Base-by-base conservation (phyloP, 805 yeast species). In the Wickerhamomyces mucosus region DNA sequence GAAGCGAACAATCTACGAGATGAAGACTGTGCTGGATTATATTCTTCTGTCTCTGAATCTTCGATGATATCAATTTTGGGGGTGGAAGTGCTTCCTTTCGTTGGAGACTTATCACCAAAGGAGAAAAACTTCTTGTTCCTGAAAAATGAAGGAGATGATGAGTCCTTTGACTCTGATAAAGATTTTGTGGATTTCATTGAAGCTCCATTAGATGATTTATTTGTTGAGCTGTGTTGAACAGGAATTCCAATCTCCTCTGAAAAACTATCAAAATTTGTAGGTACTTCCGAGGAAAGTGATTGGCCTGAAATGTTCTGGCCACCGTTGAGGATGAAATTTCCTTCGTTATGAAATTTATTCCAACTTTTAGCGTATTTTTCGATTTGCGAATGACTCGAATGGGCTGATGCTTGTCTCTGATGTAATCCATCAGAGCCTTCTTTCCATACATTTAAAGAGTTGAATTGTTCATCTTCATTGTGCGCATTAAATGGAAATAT, bases 111-210 rank as follows among this genome's bases (percentile, higher is more conserved):
- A 7, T 30, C 29, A 9, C 67, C 65, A 42, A 62, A 56, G 26
- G 55, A 48, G 39, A 59, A 58, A 15, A 62, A 42, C 26, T 48
- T 52, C 31, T 48, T 51, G 29, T 46, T 53, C 28, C 55, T 55
- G 43, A 62, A 53, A 26, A 61, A 56, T 7, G 62, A 56, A 7
- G 65, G 63, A 4, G 66, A 57, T 3, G 53, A 34, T n/a, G 46
- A 40, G 11, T 21, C 28, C 37, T 18, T 28, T 15, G 38, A 36
- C 2, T 49, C 48, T 8, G 32, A 7, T 2, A 40, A 32, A 5
- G 50, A 43, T 20, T 40, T 43, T 3, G 38, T 26, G 18, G 47
- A 41, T 15, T 38, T 42, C 7, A 37, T 14, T 1, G 39, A 36
- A 3, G n/a, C n/a, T n/a, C 26, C 27, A 14, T 42, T 38, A 12